A percentile compares a stretch with the other conserved stretches of the same genome.
Conservation (phyloP, 2,329 filamentous ascomycete species). For the Xylaria digitata region DNA sequence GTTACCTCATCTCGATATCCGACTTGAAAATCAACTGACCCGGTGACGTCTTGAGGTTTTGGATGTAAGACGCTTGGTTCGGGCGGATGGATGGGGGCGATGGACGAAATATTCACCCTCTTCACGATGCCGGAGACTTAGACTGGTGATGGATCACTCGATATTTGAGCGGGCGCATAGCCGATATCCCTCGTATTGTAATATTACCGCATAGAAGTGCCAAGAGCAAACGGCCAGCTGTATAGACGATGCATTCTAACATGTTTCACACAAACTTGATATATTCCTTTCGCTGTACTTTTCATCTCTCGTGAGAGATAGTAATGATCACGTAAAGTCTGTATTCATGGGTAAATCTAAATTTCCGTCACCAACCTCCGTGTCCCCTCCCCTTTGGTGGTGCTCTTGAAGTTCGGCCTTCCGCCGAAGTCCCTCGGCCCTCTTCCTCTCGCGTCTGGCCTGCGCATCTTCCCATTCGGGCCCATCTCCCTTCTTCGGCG, state of each 20-base stretch:
- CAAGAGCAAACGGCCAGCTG: constrained; percentile 39
- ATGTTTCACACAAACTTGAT: constrained; percentile 11
- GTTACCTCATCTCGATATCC: background rate
- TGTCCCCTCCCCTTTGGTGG: constrained; percentile 21
- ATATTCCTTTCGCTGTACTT: background rate
- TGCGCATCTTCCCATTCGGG: constrained; percentile 67
- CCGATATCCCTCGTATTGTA: constrained; percentile 44
- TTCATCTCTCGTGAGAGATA: background rate
- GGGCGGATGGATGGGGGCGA: background rate
- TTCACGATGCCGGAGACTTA: constrained; percentile 6
- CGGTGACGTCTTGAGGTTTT: background rate
- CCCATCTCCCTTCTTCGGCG: constrained; percentile 50
- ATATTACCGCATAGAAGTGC: constrained; percentile 48
- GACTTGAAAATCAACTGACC: background rate
- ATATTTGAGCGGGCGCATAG: constrained; percentile 21
- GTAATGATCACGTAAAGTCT: constrained; percentile 42
- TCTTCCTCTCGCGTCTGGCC: constrained; percentile 65
- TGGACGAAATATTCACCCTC: background rate
- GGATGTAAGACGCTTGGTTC: constrained; percentile 1
- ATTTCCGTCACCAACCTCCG: constrained; percentile 37
- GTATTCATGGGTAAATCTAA: constrained; percentile 42
- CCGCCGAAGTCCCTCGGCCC: constrained; percentile 66
- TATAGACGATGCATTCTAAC: constrained; percentile 42
- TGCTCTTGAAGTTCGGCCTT: constrained; percentile 56
- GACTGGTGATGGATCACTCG: constrained; percentile 10